phyloP scores from a whole-genome alignment of 805 yeast species.

The Candida namnaoensis region DNA sequence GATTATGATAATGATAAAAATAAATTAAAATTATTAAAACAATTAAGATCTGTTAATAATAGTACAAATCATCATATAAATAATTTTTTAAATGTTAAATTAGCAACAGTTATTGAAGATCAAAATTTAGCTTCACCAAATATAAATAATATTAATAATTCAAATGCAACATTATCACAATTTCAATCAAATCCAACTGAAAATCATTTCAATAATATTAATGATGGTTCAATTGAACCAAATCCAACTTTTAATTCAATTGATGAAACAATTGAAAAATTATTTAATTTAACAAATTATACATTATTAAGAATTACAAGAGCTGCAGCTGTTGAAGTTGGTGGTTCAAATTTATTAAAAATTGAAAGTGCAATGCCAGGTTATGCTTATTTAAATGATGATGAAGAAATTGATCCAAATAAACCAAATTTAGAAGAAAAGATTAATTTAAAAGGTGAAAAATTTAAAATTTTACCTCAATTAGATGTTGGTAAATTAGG shows the following conservation, averaged over 20 bases:
- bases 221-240: constrained; percentile 9
- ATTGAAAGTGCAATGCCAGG: constrained; percentile 51
- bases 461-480: constrained; percentile 9
- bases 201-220: constrained; percentile 29
- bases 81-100: too few species aligned
- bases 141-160: too few species aligned
- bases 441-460: constrained; percentile 1
- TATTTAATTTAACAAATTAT: constrained; percentile 33
- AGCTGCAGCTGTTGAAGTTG: constrained; percentile 42
- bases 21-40: neutral
- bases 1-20: constrained; percentile 3
- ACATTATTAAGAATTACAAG: constrained; percentile 43
- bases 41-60: neutral
- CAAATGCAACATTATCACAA: too few species aligned
- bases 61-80: neutral
- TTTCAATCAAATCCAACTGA: constrained; percentile 20
- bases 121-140: too few species aligned
- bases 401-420: constrained; percentile 22
- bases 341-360: constrained; percentile 43
- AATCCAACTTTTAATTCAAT: constrained; percentile 27
- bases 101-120: neutral
- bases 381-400: constrained; percentile 39
- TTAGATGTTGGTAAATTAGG: constrained; percentile 21
- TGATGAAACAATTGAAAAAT: constrained; percentile 33
- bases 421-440: constrained; percentile 1